A percentile compares a stretch with the other conserved stretches of the same genome.
Evolutionary conservation across 164 flowering plant species (phyloP).

Genomic region (Piper betle): DNA sequence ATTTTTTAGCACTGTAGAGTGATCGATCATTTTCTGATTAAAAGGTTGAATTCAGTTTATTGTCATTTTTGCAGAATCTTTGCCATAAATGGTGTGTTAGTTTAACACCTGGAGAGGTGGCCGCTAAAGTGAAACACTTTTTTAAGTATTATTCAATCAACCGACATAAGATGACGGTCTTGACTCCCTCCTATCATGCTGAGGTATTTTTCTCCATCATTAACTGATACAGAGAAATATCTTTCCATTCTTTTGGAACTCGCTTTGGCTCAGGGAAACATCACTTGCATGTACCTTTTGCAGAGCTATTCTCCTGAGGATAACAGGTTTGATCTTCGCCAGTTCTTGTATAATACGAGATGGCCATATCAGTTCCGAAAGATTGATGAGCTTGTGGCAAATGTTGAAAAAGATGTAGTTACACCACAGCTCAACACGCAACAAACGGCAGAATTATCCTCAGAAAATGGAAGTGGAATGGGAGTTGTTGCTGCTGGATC

Average conservation of each 20-base stretch:
- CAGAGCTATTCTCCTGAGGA: conserved; percentile 99
- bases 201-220: conserved; percentile 38
- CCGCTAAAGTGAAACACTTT: conserved; percentile 86
- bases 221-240: not conserved
- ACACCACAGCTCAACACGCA: conserved; percentile 2
- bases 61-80: conserved; percentile 41
- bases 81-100: conserved; percentile 75
- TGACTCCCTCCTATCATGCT: conserved; percentile 94
- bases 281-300: conserved; percentile 6
- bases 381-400: conserved; percentile 70
- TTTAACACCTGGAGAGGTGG: conserved; percentile 59
- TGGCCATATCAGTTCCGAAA: conserved; percentile 95
- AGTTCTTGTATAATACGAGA: conserved; percentile 77
- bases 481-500: conserved; percentile 76
- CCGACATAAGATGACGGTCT: conserved; percentile 92
- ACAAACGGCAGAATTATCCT: conserved; percentile 12
- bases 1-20: not conserved
- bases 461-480: conserved; percentile 42
- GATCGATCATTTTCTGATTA: not conserved
- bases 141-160: conserved; percentile 95
- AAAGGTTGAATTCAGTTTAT: not conserved
- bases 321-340: conserved; percentile 88
- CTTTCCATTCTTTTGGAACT: not conserved
- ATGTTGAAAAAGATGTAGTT: conserved; percentile 8
- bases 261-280: not conserved